These are phyloP conservation scores for Eleusine indica DNA, from an alignment of 176 grass and related monocot species.

Conservation along the genomic window DNA sequence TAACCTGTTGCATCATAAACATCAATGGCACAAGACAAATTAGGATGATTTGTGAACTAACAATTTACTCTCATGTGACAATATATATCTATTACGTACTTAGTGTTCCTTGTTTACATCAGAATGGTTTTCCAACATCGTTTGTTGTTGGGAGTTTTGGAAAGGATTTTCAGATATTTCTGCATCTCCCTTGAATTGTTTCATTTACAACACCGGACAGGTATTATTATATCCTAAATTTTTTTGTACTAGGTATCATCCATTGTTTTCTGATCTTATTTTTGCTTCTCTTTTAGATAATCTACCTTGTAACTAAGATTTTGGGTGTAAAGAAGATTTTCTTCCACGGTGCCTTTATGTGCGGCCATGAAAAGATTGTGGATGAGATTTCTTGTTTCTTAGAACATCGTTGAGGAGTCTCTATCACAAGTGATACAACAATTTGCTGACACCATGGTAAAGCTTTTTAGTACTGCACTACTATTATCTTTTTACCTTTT, in stretches of 20 bases:
- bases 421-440: background rate
- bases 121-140: constrained; percentile 93
- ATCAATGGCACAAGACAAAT: too few relatives aligned
- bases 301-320: constrained; percentile 91
- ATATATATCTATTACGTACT: constrained; percentile 25
- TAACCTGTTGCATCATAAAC: too few relatives aligned
- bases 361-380: constrained; percentile 89
- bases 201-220: constrained; percentile 95
- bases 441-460: background rate
- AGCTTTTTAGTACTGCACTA: background rate
- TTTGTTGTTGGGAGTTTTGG: constrained; percentile 88
- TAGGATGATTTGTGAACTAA: background rate
- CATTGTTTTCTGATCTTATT: constrained; percentile 3
- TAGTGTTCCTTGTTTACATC: background rate
- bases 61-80: background rate
- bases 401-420: constrained; percentile 72
- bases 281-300: constrained; percentile 66
- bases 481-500: background rate
- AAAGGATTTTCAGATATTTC: constrained; percentile 96
- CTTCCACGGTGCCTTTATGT: constrained; percentile 90
- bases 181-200: constrained; percentile 85
- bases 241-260: background rate
- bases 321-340: constrained; percentile 92
- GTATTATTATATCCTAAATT: constrained; percentile 49
- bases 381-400: constrained; percentile 94